Conservation (phyloP, 257 asterid genomes). For the Nicotiana tomentosiformis region DNA sequence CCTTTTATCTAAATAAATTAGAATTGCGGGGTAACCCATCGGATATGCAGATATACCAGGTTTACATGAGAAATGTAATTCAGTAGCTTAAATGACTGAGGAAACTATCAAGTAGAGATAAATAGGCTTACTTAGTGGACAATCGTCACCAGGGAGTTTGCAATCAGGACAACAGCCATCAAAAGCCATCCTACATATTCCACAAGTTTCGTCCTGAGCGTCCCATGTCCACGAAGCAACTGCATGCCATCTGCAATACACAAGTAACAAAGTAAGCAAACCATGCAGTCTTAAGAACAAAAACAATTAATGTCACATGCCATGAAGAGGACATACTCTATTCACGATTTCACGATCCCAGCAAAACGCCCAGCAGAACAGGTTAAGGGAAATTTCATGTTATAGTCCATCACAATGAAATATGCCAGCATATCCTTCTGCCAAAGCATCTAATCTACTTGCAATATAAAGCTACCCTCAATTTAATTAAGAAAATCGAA, state of each 20-base stretch:
- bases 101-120: not conserved
- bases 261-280: not conserved
- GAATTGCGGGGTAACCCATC: not conserved
- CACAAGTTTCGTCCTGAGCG: conserved; percentile 94
- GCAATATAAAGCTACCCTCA: not conserved
- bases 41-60: not conserved
- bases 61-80: not conserved
- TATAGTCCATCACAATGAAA: not conserved
- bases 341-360: conserved; percentile 25
- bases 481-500: not conserved
- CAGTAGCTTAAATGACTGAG: not conserved
- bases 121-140: conserved; percentile 64
- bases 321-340: conserved; percentile 53
- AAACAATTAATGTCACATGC: not conserved
- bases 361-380: conserved; percentile 12
- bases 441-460: not conserved
- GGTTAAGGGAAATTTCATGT: conserved; percentile 42
- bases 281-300: not conserved
- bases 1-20: not conserved
- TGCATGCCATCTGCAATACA: conserved; percentile 64
- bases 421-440: not conserved
- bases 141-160: conserved; percentile 88
- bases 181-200: conserved; percentile 86
- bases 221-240: conserved; percentile 98
- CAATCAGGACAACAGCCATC: conserved; percentile 94